Evolutionary conservation across 306 rosid genomes (phyloP).

Genomic region (Prinsepia uniflora): DNA sequence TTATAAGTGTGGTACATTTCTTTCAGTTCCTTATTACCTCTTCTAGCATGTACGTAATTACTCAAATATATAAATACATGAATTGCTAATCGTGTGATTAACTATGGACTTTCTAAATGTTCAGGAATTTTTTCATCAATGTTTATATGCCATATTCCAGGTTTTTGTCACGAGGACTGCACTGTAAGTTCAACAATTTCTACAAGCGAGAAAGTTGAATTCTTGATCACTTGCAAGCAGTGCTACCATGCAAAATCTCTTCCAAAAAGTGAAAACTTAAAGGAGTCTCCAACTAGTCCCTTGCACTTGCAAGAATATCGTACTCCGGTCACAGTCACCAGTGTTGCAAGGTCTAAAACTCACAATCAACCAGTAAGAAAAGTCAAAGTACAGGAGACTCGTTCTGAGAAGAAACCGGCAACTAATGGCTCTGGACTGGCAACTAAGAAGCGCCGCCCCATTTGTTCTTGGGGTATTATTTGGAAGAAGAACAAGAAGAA

Average conservation of each 20-base stretch:
- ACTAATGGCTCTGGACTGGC: conserved; percentile 40
- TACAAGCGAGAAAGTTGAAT: conserved; percentile 40
- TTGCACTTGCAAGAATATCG: conserved; percentile 50
- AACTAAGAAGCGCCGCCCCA: conserved; percentile 41
- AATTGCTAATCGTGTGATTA: background rate
- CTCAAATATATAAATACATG: background rate
- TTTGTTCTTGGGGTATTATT: conserved; percentile 77
- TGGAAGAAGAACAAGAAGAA: conserved; percentile 87
- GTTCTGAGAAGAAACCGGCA: conserved; percentile 37
- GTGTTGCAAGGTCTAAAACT: conserved; percentile 39
- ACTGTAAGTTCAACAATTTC: conserved; percentile 44
- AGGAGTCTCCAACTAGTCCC: conserved; percentile 83
- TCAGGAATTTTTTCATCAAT: background rate
- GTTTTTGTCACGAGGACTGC: conserved; percentile 71
- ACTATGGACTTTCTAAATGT: background rate
- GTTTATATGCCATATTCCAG: conserved; percentile 41
- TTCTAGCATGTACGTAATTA: background rate
- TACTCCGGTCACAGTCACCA: conserved; percentile 35
- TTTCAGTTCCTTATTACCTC: conserved; percentile 2
- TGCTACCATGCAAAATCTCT: conserved; percentile 56
- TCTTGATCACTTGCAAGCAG: conserved; percentile 57
- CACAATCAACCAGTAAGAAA: conserved; percentile 33
- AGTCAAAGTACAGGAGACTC: conserved; percentile 36
- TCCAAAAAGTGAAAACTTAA: conserved; percentile 41
- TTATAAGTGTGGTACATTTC: background rate